These are phyloP conservation scores for Phytopythium montanum DNA, from an alignment of 352 stramenopile species.

Conservation along the genomic window DNA sequence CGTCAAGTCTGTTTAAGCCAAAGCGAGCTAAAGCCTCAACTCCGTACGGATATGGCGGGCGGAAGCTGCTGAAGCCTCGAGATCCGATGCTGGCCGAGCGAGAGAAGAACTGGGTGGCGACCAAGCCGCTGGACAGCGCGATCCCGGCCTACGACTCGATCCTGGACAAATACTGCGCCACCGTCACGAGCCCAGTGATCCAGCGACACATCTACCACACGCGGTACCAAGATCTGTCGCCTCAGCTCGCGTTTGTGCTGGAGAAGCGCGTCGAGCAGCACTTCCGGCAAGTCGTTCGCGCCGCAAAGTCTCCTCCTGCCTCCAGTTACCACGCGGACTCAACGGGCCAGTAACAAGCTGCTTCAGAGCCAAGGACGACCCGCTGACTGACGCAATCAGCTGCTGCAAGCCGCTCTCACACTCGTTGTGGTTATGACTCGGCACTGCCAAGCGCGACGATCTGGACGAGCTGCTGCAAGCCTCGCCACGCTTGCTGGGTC, in stretches of 20 bases:
- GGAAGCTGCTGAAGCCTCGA: slow-evolving; percentile 21
- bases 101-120: slow-evolving; percentile 56
- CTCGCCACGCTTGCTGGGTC: slow-evolving; percentile 20
- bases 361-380: background rate
- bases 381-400: background rate
- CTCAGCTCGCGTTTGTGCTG: slow-evolving; percentile 65
- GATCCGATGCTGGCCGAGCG: slow-evolving; percentile 20
- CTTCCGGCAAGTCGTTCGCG: slow-evolving; percentile 35
- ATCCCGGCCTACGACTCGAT: slow-evolving; percentile 76
- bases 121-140: slow-evolving; percentile 37
- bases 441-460: slow-evolving; percentile 18
- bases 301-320: background rate
- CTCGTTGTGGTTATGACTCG: slow-evolving; percentile 9
- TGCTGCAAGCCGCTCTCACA: background rate
- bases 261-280: slow-evolving; percentile 62
- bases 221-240: slow-evolving; percentile 49
- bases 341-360: background rate
- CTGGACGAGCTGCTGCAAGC: slow-evolving; percentile 39
- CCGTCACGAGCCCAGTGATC: slow-evolving; percentile 65
- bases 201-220: slow-evolving; percentile 78
- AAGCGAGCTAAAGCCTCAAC: background rate
- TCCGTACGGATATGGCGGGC: slow-evolving; percentile 18
- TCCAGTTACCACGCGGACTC: background rate
- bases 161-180: slow-evolving; percentile 74
- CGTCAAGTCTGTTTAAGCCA: background rate